Evolutionary conservation across 2,329 filamentous ascomycete genomes (phyloP).

Genomic region (Blastomyces silverae): DNA sequence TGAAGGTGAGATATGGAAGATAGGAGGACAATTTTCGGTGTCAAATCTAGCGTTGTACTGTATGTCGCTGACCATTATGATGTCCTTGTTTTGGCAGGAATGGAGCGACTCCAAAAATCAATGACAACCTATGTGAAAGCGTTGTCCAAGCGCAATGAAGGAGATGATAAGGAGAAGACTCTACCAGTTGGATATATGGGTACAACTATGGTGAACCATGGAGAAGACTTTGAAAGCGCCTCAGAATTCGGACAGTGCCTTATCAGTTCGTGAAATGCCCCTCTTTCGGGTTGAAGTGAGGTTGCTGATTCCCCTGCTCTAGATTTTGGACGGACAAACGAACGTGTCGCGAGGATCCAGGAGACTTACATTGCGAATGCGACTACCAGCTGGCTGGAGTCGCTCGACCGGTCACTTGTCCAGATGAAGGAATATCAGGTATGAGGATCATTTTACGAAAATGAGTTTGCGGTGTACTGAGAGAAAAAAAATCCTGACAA

Average conservation of each 20-base stretch:
- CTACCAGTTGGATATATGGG: constrained; percentile 73
- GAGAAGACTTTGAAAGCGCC: constrained; percentile 84
- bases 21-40: neutral
- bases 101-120: constrained; percentile 81
- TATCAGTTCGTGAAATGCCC: constrained; percentile 49
- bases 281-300: neutral
- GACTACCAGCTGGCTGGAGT: constrained; percentile 80
- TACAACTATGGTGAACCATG: constrained; percentile 77
- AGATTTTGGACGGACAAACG: constrained; percentile 79
- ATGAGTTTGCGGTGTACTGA: constrained; percentile 7
- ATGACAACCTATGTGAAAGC: constrained; percentile 85
- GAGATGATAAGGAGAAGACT: constrained; percentile 81
- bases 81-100: constrained; percentile 53
- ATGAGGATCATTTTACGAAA: constrained; percentile 28
- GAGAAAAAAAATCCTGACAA: constrained; percentile 20
- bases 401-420: constrained; percentile 76
- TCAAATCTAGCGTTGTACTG: neutral
- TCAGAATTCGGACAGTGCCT: constrained; percentile 88
- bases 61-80: constrained; percentile 19
- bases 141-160: constrained; percentile 73
- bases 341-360: constrained; percentile 77
- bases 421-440: constrained; percentile 99
- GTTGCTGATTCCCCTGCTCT: constrained; percentile 9
- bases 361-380: constrained; percentile 73
- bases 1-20: constrained; percentile 55